Percentiles rank a stretch among this genome's conserved stretches.
Evolutionary conservation across 768 basidiomycete genomes (phyloP).

Genomic region (Boletus sensibilis): DNA sequence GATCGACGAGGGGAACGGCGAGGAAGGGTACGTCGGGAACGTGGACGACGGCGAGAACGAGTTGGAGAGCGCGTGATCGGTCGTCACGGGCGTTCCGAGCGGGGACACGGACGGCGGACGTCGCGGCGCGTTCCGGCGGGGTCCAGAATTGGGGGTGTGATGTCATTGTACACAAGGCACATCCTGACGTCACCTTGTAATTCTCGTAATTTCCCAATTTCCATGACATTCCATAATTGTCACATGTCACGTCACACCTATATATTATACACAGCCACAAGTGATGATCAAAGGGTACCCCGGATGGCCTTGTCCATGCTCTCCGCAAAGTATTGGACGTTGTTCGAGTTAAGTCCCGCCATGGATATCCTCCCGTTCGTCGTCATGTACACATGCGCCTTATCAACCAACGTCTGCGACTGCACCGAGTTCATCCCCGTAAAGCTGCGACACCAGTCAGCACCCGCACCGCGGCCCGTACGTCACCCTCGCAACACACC

Average conservation of each 20-base stretch:
- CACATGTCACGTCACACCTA: neutral
- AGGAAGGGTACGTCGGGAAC: conserved; percentile 15
- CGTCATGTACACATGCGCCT: conserved; percentile 84
- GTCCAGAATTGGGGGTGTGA: conserved; percentile 30
- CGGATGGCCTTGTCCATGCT: conserved; percentile 67
- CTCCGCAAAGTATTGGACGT: conserved; percentile 74
- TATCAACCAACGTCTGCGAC: conserved; percentile 63
- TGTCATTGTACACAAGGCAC: conserved; percentile 30
- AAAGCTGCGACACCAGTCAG: conserved; percentile 51
- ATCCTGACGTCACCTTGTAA: conserved; percentile 26
- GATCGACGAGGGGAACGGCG: conserved; percentile 12
- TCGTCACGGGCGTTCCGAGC: conserved; percentile 14
- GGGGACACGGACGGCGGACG: conserved; percentile 16
- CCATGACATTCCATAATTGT: neutral
- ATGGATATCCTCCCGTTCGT: conserved; percentile 89
- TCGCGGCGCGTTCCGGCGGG: conserved; percentile 27
- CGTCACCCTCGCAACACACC: conserved; percentile 42
- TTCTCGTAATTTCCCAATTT: neutral
- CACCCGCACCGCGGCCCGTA: neutral
- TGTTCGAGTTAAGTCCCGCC: conserved; percentile 84
- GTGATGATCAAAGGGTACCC: conserved; percentile 35
- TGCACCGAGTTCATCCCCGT: conserved; percentile 74
- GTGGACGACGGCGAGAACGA: conserved; percentile 22
- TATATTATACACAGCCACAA: conserved; percentile 19
- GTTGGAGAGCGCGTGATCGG: conserved; percentile 19